These are phyloP conservation scores for Sclerotinia glacialis DNA, from an alignment of 2,329 filamentous ascomycete species.

Conservation along the genomic window DNA sequence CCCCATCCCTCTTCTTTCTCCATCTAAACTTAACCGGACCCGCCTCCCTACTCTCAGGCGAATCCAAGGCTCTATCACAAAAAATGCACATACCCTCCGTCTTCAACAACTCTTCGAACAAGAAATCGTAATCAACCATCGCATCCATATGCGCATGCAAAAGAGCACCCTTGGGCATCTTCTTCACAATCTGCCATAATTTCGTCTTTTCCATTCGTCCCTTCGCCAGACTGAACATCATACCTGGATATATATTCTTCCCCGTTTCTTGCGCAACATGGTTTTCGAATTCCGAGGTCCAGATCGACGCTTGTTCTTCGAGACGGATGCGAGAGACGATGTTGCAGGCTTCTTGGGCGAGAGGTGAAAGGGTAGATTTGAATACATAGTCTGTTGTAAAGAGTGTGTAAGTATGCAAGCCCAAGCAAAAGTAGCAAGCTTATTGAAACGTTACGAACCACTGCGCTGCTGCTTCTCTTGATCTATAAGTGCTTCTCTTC, in stretches of 20 bases:
- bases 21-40: constrained; percentile 62
- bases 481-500: constrained; percentile 70
- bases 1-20: constrained; percentile 44
- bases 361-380: constrained; percentile 70
- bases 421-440: constrained; percentile 23
- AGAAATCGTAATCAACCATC: constrained; percentile 82
- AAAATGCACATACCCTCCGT: constrained; percentile 72
- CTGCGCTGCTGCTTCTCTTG: constrained; percentile 82
- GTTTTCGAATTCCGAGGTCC: constrained; percentile 73
- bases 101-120: constrained; percentile 68
- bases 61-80: constrained; percentile 55
- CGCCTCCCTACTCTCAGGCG: constrained; percentile 51
- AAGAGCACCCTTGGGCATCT: constrained; percentile 85
- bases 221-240: constrained; percentile 90
- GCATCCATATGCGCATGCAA: constrained; percentile 88
- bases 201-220: constrained; percentile 80
- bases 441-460: constrained; percentile 49
- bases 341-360: constrained; percentile 71
- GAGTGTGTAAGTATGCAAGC: constrained; percentile 34
- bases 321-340: constrained; percentile 79
- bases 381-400: constrained; percentile 61
- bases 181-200: constrained; percentile 79
- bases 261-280: constrained; percentile 60
- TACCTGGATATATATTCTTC: constrained; percentile 74
- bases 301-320: constrained; percentile 71